A percentile compares a stretch with the other conserved stretches of the same genome.
These are phyloP conservation scores for Drechslerella coelobrocha DNA, from an alignment of 2,329 filamentous ascomycete genomes.

Conservation along the genomic window DNA sequence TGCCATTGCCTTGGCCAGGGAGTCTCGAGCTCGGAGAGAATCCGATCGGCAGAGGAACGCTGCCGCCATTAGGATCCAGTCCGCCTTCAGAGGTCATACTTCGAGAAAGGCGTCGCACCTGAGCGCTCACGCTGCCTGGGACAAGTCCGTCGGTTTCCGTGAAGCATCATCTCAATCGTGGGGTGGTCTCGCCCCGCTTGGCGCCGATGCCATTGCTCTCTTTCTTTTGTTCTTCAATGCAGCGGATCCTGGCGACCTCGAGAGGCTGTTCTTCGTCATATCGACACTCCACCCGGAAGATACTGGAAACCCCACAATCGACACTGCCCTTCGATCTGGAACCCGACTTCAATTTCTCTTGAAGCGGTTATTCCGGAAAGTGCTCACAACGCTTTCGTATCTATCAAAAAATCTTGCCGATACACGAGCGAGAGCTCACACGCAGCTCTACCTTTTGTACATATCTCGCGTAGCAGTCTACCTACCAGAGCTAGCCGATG, in stretches of 20 bases:
- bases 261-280: slow-evolving; percentile 16
- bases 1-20: slow-evolving; percentile 15
- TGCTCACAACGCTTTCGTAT: slow-evolving; percentile 14
- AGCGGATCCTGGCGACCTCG: slow-evolving; percentile 10
- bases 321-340: slow-evolving; percentile 4
- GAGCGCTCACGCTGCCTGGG: slow-evolving; percentile 18
- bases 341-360: slow-evolving; percentile 15
- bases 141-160: slow-evolving; percentile 18
- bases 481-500: slow-evolving; percentile 18
- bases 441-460: slow-evolving; percentile 16
- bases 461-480: slow-evolving; percentile 18
- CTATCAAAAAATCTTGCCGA: not conserved
- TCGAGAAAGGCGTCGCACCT: slow-evolving; percentile 4
- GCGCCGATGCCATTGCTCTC: slow-evolving; percentile 16
- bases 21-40: slow-evolving; percentile 38
- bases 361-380: slow-evolving; percentile 11
- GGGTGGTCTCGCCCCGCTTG: not conserved
- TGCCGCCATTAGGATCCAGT: slow-evolving; percentile 35
- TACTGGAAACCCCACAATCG: not conserved
- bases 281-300: slow-evolving; percentile 13
- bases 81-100: slow-evolving; percentile 26
- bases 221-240: slow-evolving; percentile 34
- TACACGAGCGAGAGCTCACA: not conserved
- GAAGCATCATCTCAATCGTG: not conserved
- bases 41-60: slow-evolving; percentile 26